Percentiles rank a stretch among this genome's conserved stretches.
Conservation (phyloP, 306 rosid species). For the Alnus glutinosa region DNA sequence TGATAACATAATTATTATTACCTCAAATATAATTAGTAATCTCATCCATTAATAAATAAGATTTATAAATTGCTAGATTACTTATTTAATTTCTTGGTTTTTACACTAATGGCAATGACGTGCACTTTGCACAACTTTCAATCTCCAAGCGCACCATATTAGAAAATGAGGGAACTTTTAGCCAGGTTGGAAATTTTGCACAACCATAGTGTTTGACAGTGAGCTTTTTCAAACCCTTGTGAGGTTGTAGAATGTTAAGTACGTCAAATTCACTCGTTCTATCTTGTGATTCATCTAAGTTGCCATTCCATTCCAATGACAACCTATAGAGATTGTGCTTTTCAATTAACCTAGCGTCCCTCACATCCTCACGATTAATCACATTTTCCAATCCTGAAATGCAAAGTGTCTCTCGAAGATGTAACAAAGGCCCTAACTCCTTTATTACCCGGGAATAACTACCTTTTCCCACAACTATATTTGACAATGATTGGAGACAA, state of each 20-base stretch:
- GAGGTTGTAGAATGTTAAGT: background rate
- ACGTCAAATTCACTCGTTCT: rapidly evolving
- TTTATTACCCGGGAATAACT: too few species aligned
- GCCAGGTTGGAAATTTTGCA: background rate
- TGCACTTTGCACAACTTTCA: background rate
- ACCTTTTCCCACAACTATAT: too few species aligned
- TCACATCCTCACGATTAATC: background rate
- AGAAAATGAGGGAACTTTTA: background rate
- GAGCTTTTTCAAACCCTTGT: background rate
- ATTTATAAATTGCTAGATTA: too few species aligned
- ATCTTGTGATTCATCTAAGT: too few species aligned
- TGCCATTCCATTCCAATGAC: background rate
- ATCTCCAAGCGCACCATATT: background rate
- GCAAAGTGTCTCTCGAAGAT: background rate
- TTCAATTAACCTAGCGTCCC: background rate
- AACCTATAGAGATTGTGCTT: background rate
- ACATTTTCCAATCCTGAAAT: slow-evolving; percentile 3
- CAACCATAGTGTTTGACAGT: background rate
- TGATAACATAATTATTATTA: too few species aligned
- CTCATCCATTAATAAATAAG: too few species aligned
- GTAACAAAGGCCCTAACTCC: background rate
- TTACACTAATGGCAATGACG: background rate
- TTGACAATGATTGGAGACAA: too few species aligned
- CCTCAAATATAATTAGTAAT: too few species aligned
- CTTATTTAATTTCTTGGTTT: too few species aligned